A percentile compares a stretch with the other conserved stretches of the same genome.
These are phyloP conservation scores for Allium cepa DNA, from an alignment of 106 monocot genomes.

Conservation along the genomic window DNA sequence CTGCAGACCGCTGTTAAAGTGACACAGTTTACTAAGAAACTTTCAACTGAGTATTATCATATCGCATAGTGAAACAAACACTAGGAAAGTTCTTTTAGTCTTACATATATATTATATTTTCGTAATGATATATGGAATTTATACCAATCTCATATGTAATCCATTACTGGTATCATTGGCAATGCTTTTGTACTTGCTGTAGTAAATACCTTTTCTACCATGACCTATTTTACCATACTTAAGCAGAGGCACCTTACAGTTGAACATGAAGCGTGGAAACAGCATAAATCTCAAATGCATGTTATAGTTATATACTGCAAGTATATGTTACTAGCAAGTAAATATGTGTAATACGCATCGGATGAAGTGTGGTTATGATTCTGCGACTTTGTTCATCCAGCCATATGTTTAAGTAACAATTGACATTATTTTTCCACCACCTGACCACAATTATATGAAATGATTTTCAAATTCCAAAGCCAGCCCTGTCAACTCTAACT, in stretches of 20 bases:
- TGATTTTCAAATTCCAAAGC: constrained; percentile 17
- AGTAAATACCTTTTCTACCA: neutral
- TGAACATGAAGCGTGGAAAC: constrained; percentile 14
- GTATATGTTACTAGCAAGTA: too few species aligned
- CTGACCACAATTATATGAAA: constrained; percentile 40
- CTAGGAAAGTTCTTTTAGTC: too few species aligned
- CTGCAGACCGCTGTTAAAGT: too few species aligned
- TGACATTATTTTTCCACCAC: constrained; percentile 34
- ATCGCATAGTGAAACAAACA: too few species aligned
- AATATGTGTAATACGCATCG: too few species aligned
- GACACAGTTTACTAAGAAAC: too few species aligned
- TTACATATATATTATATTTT: too few species aligned
- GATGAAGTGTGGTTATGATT: neutral
- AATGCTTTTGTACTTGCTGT: constrained; percentile 14
- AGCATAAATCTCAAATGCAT: neutral
- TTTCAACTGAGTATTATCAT: too few species aligned
- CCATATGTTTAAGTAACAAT: constrained; percentile 26
- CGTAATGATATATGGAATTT: too few species aligned
- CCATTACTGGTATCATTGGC: constrained; percentile 53
- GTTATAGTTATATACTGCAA: too few species aligned
- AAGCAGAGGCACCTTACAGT: constrained; percentile 23
- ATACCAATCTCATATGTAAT: neutral
- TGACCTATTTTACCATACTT: constrained; percentile 6
- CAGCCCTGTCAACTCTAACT: too few species aligned
- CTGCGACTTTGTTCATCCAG: neutral